Evolutionary conservation across 495 filamentous ascomycete species (phyloP), one percentile per base, ranked within the genome.

Genomic region (Aspergillus mulundensis): DNA sequence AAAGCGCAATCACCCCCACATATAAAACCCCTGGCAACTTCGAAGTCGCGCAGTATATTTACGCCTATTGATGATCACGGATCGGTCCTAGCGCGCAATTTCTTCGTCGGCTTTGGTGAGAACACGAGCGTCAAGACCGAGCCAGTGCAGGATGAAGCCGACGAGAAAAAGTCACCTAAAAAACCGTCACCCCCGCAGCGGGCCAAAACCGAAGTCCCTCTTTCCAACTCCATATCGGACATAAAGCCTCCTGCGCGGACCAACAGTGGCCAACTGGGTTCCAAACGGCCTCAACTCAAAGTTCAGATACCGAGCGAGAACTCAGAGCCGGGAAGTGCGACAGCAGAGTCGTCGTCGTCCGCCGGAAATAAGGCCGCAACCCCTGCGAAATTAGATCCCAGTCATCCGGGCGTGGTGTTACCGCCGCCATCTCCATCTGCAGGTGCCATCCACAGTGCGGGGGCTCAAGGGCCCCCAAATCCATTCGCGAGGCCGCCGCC

Each of bases 11-110:
- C 77, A 5, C 79, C 78, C 43, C 79, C 69, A 61, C 77, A 75
- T 72, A 77, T 77, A 19, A 92, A 90, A 65, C 87, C 88, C 21
- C 70, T 88, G n/a, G 83, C 85, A 19, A 92, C 93, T 18, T 84
- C 85, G 18, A 92, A 93, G 69, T 88, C 87, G 7, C 86, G 91
- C 54, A 96, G 91, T 69, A 97, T 97, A 50, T 97, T 96, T 63
- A 98, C 94, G 1, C 94, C 94, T 1, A 95, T 97, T 54, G 94
- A 96, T 61, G 93, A 96, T 65, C 89, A 86, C 55, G 83, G 89
- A 43, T 97, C 94, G 6, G 84, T 96, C 58, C 76, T 97, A 20
- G 88, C 88, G 14, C 88, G 90, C 52, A 90, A 96, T 70, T 88
- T 94, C n/a, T 16, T 40, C 12, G 32, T 36, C 66, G 90, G 36